phyloP scores from a whole-genome alignment of 352 stramenopile genomes.

The Phytophthora boehmeriae region DNA sequence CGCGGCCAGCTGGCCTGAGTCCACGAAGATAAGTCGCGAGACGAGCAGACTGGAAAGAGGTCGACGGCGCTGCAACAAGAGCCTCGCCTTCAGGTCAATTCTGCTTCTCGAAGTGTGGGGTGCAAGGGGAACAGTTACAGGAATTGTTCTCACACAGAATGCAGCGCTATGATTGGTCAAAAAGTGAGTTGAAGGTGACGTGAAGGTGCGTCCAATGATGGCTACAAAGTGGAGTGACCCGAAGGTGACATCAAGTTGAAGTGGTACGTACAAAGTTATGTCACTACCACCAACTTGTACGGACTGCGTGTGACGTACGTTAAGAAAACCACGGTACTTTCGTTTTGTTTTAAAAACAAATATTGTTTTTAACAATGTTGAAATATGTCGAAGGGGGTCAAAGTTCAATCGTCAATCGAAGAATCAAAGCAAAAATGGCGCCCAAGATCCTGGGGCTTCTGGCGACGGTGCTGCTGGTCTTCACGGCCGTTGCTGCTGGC shows the following conservation, averaged over 20 bases:
- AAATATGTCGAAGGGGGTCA: too few species aligned
- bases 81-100: constrained; percentile 6
- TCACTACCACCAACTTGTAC: too few species aligned
- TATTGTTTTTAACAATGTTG: too few species aligned
- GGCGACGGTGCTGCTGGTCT: constrained; percentile 30
- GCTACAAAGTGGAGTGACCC: too few species aligned
- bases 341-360: too few species aligned
- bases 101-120: constrained; percentile 19
- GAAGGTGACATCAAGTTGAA: too few species aligned
- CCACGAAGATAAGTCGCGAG: not conserved
- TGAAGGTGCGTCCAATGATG: too few species aligned
- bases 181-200: too few species aligned
- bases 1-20: constrained; percentile 1
- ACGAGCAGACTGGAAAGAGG: not conserved
- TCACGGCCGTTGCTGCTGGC: constrained; percentile 8
- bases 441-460: constrained; percentile 30
- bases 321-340: too few species aligned
- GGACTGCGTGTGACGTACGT: too few species aligned
- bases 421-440: constrained; percentile 8
- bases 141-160: not conserved
- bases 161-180: too few species aligned
- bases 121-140: constrained; percentile 10
- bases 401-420: not conserved
- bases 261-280: too few species aligned
- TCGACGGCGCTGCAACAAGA: not conserved